Base-by-base conservation (phyloP, 225 moss, liverwort and hornwort species). In the Pseudoscleropodium purum region DNA sequence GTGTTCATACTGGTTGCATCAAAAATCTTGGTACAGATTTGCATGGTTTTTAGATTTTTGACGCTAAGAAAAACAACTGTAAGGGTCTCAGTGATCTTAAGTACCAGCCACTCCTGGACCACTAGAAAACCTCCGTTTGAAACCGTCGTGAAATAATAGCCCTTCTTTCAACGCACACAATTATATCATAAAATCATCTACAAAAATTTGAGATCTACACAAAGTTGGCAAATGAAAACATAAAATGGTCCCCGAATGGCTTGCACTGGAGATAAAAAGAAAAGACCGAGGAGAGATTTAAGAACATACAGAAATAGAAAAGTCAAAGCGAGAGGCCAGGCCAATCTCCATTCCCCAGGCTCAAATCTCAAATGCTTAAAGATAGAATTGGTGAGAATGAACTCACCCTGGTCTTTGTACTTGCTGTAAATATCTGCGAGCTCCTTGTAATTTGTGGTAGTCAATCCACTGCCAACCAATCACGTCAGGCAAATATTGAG, bases 371-470 rank as follows among this genome's bases (percentile, higher is more conserved):
- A 78, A 33, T 62, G 69, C 54, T 45, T 43, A 27, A 76, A 47
- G 60, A 34, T 78, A 54, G 57, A 82, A 31, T 63, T 82, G 43
- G 37, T 70, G 63, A 64, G 39, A 61, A 61, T 63, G 11, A 62
- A 70, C 84, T 91, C 86, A 96, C 96, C 95, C 63, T 94, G 90
- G 70, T 87, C 89, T 82, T 94, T 96, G 87, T 95, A 95, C 81
- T 89, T 87, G 87, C 57, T 67, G 89, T 98, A 96, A 63, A 98
- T 60, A 57, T 93, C 94, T 70, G 96, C 89, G 33, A 98, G 93
- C 93, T 98, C 97, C 82, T 91, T 94, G 89, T 99, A 99, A 86
- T 99, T 99, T 85, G 84, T 81, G 36, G 86, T 94, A 11, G 98
- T 99, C 91, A 99, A 89, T 43, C 97, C 98, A 87, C 97, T 98